These are phyloP conservation scores for Phyllosticta citribraziliensis DNA, from an alignment of 2,329 filamentous ascomycete species.

Conservation along the genomic window DNA sequence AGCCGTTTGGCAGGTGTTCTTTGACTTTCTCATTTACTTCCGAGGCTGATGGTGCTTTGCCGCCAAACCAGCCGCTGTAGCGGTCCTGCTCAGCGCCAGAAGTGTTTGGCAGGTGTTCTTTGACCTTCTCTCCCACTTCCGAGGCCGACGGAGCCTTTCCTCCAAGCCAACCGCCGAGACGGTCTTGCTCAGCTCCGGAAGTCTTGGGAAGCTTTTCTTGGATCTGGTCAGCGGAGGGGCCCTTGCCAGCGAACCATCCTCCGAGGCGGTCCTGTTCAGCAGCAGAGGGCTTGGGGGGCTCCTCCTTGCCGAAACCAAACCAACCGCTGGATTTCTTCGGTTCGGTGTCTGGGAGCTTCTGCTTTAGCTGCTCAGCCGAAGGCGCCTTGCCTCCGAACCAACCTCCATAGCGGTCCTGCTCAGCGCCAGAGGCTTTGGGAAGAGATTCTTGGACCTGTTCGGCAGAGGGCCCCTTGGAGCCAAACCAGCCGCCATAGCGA, in stretches of 20 bases:
- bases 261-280: conserved; percentile 9
- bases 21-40: background rate
- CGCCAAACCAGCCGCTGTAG: background rate
- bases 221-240: background rate
- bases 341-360: background rate
- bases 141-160: background rate
- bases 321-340: background rate
- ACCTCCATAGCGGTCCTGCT: conserved; percentile 4
- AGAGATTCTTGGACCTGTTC: conserved; percentile 1
- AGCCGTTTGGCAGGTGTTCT: background rate
- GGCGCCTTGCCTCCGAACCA: conserved; percentile 6
- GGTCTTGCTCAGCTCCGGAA: conserved; percentile 1
- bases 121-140: background rate
- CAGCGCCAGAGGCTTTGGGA: background rate
- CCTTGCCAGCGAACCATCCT: conserved; percentile 1
- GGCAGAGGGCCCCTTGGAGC: conserved; percentile 3
- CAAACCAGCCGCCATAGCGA: conserved; percentile 8
- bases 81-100: conserved; percentile 10
- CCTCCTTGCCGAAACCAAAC: background rate
- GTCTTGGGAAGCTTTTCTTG: background rate
- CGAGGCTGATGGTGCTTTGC: background rate
- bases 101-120: background rate
- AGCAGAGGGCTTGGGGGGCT: background rate
- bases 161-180: background rate
- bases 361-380: background rate